Evolutionary conservation across 257 asterid genomes (phyloP).

Genomic region (Plantago ovata): DNA sequence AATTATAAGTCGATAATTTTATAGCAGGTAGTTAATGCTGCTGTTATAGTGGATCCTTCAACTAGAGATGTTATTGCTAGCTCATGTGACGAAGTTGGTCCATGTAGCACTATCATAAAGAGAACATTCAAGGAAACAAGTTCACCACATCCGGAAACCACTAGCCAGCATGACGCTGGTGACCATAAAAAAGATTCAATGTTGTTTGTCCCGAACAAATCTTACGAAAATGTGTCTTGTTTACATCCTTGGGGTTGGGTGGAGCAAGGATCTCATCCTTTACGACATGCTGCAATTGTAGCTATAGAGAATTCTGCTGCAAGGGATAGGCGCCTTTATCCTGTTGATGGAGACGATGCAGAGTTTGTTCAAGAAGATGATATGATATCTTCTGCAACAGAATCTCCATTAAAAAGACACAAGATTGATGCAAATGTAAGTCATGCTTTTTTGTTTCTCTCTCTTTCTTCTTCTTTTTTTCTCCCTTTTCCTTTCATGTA

Average conservation of each 20-base stretch:
- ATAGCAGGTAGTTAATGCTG: conserved; percentile 76
- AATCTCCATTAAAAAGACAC: conserved; percentile 54
- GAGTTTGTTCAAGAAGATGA: conserved; percentile 34
- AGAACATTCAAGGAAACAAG: conserved; percentile 24
- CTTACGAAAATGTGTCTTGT: conserved; percentile 46
- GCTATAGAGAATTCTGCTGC: conserved; percentile 80
- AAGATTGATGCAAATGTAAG: conserved; percentile 34
- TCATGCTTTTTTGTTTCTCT: too few relatives aligned
- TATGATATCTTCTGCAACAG: conserved; percentile 27
- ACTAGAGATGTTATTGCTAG: conserved; percentile 63
- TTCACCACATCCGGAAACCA: conserved; percentile 25
- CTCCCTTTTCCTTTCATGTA: too few relatives aligned
- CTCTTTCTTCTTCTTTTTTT: too few relatives aligned
- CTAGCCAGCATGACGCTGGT: conserved; percentile 17
- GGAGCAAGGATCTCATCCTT: conserved; percentile 51
- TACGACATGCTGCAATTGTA: conserved; percentile 81
- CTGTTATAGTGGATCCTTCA: conserved; percentile 89
- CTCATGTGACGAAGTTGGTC: conserved; percentile 55
- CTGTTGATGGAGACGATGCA: conserved; percentile 26
- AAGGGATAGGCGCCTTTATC: conserved; percentile 62
- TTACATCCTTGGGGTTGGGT: conserved; percentile 77
- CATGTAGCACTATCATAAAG: conserved; percentile 21
- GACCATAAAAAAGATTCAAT: conserved; percentile 21
- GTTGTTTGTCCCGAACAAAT: conserved; percentile 17
- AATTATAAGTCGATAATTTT: conserved; percentile 19